phyloP scores from a whole-genome alignment of 2,329 filamentous ascomycete species.

The Hirsutella rhossiliensis region DNA sequence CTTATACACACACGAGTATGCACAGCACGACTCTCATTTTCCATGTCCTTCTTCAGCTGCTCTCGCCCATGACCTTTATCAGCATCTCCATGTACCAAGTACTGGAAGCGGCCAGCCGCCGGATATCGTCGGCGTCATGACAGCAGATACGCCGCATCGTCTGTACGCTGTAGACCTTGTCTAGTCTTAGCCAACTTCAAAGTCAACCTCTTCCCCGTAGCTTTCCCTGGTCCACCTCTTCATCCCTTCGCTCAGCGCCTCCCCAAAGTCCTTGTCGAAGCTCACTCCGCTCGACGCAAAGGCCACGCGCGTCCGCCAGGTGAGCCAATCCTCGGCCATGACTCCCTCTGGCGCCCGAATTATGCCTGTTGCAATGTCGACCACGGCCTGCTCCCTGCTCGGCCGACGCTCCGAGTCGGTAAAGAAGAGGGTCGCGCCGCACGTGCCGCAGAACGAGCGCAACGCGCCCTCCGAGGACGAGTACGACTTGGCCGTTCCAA shows the following conservation, averaged over 20 bases:
- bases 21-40: too few relatives aligned
- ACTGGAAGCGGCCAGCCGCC: too few relatives aligned
- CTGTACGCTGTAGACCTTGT: too few relatives aligned
- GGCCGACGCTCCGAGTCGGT: constrained; percentile 14
- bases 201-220: constrained; percentile 18
- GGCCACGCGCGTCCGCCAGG: constrained; percentile 27
- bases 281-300: constrained; percentile 20
- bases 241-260: constrained; percentile 24
- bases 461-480: constrained; percentile 23
- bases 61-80: too few relatives aligned
- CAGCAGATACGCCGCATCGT: too few relatives aligned
- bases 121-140: too few relatives aligned
- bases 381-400: constrained; percentile 18
- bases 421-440: constrained; percentile 32
- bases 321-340: constrained; percentile 32
- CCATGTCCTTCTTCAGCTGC: too few relatives aligned
- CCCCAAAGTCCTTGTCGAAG: constrained; percentile 23
- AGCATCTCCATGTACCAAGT: too few relatives aligned
- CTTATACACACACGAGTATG: too few relatives aligned
- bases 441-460: constrained; percentile 32
- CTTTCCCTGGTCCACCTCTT: constrained; percentile 22
- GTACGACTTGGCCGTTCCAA: constrained; percentile 32
- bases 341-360: constrained; percentile 30
- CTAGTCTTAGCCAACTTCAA: constrained; percentile 12
- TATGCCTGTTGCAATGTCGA: constrained; percentile 31